Evolutionary conservation across 1,284 basidiomycete genomes (phyloP), one percentile per base, ranked within the genome.

Genomic region (Xerocomus alliaceus): DNA sequence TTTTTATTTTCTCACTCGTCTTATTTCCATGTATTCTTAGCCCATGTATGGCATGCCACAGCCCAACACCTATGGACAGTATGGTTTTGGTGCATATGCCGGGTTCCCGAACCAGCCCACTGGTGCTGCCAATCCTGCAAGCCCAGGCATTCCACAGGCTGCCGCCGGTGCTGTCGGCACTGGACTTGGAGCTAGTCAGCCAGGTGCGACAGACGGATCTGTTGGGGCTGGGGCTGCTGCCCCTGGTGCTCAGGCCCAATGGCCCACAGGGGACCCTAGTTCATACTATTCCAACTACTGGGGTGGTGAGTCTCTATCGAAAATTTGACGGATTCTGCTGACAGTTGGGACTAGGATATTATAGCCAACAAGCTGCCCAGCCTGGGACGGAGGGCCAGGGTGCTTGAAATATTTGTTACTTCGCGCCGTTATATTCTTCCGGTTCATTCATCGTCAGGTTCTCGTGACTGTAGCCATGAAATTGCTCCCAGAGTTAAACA

Each of bases 31-130:
- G 20, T 42, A 51, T 55, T 41, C 61, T 20, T 65, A 92, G 89
- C 89, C 89, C 41, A 91, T 93, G 89, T 94, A 94, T 72, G 89
- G 91, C 64, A 91, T 94, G 85, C 92, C 92, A 9, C 90, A 92
- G 72, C 88, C 91, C 22, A 87, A 84, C 68, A 82, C 85, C 6
- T 94, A 93, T 64, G 90, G 87, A 45, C 90, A 92, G 71, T 93
- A 93, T 67, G 88, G 88, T 46, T 93, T 91, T 71, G 84, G 84
- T 68, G 87, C 82, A 34, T 93, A 92, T 69, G 81, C 84, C 41
- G 88, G 87, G n/a, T 89, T 89, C 80, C 86, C 89, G 54, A 82
- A 80, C 60, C 87, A 89, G 67, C 79, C 80, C 34, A 76, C 74
- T 31, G 83, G 78, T 39, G 78, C 80, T 35, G 80, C 80, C 51